Conservation (phyloP, 345 rosid genomes). For the Toxicodendron radicans region DNA sequence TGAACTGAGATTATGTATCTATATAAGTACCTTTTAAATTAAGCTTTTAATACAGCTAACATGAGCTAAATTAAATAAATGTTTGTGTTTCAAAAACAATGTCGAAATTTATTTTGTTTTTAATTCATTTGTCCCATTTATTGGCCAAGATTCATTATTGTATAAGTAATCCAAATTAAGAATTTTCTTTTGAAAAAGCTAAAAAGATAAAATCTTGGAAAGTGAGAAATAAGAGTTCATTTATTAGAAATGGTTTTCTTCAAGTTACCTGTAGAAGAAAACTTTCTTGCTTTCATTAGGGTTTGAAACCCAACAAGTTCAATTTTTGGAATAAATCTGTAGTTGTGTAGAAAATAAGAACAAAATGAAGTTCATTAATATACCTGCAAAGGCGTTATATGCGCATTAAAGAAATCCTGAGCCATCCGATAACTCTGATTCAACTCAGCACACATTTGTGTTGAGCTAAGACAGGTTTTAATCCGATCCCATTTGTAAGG, state of each 20-base stretch:
- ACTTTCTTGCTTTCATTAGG: neutral
- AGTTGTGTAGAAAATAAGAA: neutral
- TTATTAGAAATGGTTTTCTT: neutral
- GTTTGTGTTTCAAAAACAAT: too few species aligned
- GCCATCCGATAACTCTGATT: slow-evolving; percentile 77
- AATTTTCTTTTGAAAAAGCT: neutral
- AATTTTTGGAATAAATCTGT: neutral
- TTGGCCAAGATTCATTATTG: too few species aligned
- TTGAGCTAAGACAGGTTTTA: slow-evolving; percentile 64
- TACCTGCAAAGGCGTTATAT: slow-evolving; percentile 78
- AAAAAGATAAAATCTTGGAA: neutral
- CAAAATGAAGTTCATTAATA: neutral
- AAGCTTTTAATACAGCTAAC: too few species aligned
- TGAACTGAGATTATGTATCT: too few species aligned
- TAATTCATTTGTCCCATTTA: too few species aligned
- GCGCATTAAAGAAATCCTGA: slow-evolving; percentile 88
- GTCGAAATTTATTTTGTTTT: too few species aligned
- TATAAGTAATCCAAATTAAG: too few species aligned
- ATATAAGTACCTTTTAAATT: too few species aligned
- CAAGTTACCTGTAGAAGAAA: neutral
- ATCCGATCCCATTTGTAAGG: slow-evolving; percentile 83
- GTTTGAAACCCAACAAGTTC: neutral
- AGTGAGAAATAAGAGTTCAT: neutral
- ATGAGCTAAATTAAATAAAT: too few species aligned
- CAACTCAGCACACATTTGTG: slow-evolving; percentile 64